Conservation (phyloP, 208 protist species). For the Strigomonas oncopelti region DNA sequence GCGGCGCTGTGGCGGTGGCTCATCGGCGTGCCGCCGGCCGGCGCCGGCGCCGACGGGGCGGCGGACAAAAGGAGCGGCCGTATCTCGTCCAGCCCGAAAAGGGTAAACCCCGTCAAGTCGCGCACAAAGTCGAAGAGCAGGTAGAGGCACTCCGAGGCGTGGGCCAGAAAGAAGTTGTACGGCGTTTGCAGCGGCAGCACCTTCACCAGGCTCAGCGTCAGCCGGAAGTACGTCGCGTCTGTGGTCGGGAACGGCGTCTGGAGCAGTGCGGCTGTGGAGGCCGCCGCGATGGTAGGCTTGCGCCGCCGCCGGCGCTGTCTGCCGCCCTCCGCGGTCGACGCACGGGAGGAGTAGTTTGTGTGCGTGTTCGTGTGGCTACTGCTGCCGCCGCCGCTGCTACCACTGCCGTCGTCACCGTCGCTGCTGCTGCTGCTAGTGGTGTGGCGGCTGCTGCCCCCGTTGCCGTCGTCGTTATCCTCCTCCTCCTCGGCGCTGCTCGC, state of each 20-base stretch:
- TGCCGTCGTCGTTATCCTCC: background rate
- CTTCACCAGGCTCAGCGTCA: constrained; percentile 50
- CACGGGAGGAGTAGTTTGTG: background rate
- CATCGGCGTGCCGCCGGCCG: background rate
- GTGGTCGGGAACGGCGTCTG: constrained; percentile 55
- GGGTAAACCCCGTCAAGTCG: constrained; percentile 59
- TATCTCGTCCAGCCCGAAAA: constrained; percentile 62
- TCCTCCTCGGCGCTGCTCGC: no score
- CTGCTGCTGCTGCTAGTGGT: background rate
- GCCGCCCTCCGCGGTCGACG: background rate
- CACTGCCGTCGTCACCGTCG: no score
- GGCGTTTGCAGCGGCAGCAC: constrained; percentile 56
- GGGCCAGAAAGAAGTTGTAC: constrained; percentile 53
- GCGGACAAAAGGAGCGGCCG: constrained; percentile 17
- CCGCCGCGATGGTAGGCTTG: background rate
- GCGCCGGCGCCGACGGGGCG: background rate
- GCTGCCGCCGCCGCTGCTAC: background rate
- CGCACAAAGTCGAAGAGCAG: constrained; percentile 55
- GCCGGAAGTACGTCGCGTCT: constrained; percentile 67
- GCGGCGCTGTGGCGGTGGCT: background rate
- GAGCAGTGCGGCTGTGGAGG: constrained; percentile 12
- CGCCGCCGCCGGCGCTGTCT: no score
- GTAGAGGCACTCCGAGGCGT: constrained; percentile 47
- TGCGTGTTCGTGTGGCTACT: background rate
- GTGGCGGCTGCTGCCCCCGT: background rate